Percentiles rank a stretch among this genome's conserved stretches.
Conservation (phyloP, 352 stramenopile species). For the Phytophthora pinifolia region DNA sequence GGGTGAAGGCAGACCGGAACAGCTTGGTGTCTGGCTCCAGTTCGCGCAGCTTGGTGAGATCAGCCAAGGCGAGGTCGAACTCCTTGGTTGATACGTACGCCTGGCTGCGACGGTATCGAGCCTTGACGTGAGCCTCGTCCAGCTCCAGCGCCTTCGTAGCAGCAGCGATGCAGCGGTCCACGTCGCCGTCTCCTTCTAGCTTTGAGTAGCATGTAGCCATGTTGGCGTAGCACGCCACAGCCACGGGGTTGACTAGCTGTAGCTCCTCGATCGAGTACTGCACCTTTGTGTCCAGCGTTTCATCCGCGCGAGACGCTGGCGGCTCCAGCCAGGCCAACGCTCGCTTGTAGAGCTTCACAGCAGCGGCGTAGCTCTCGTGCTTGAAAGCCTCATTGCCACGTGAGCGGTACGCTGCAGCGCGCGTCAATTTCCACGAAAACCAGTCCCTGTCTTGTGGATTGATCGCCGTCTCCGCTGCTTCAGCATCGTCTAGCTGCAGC, state of each 20-base stretch:
- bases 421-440: slow-evolving; percentile 54
- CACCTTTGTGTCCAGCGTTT: slow-evolving; percentile 27
- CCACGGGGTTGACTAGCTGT: slow-evolving; percentile 31
- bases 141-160: slow-evolving; percentile 45
- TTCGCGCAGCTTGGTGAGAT: slow-evolving; percentile 40
- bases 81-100: slow-evolving; percentile 54
- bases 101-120: slow-evolving; percentile 66
- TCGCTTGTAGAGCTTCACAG: slow-evolving; percentile 46
- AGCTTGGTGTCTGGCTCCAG: slow-evolving; percentile 50
- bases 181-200: slow-evolving; percentile 18
- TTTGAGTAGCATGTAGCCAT: slow-evolving; percentile 70
- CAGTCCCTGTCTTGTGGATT: slow-evolving; percentile 23
- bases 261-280: slow-evolving; percentile 42
- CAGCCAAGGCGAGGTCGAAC: slow-evolving; percentile 54
- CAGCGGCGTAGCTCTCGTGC: slow-evolving; percentile 26
- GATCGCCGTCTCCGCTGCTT: not conserved
- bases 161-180: slow-evolving; percentile 51
- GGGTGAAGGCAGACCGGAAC: slow-evolving; percentile 37
- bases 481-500: slow-evolving; percentile 22
- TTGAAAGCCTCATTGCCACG: slow-evolving; percentile 66
- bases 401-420: slow-evolving; percentile 43
- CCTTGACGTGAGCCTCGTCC: slow-evolving; percentile 56
- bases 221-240: slow-evolving; percentile 56
- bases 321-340: slow-evolving; percentile 60
- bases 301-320: slow-evolving; percentile 24